Evolutionary conservation across 2,329 filamentous ascomycete species (phyloP).

Genomic region (Cladorrhinum sp.): DNA sequence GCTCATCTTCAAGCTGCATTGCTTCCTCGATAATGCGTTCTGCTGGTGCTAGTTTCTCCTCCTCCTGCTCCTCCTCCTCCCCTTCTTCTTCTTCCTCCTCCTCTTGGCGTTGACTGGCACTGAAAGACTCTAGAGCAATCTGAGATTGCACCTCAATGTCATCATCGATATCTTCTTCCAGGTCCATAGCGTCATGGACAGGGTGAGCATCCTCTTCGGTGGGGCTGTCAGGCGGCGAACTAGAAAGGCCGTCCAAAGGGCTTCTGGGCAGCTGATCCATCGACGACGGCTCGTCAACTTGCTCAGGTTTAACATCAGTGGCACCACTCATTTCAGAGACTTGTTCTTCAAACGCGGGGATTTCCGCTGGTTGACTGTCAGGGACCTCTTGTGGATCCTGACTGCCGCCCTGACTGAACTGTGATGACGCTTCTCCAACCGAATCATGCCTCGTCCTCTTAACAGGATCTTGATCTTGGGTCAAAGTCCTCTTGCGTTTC

Average conservation of each 20-base stretch:
- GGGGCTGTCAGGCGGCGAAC: neutral
- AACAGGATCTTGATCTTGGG: conserved; percentile 26
- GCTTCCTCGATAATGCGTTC: conserved; percentile 1
- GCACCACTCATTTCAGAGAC: neutral
- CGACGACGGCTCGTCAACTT: neutral
- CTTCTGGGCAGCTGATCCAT: conserved; percentile 18
- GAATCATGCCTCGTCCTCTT: conserved; percentile 29
- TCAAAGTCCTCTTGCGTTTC: conserved; percentile 33
- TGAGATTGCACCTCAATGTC: conserved; percentile 33
- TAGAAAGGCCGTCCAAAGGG: conserved; percentile 14
- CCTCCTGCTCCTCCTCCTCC: neutral
- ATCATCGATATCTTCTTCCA: conserved; percentile 16
- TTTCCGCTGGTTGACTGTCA: conserved; percentile 22
- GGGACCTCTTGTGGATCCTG: conserved; percentile 19
- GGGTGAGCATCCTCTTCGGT: conserved; percentile 2
- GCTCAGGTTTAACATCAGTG: neutral
- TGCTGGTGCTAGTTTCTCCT: no score
- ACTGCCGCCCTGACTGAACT: neutral
- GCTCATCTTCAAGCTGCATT: conserved; percentile 15
- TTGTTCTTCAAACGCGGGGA: conserved; percentile 9
- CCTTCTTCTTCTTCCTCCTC: conserved; percentile 5
- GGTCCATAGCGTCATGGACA: conserved; percentile 16
- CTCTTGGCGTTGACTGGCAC: conserved; percentile 21
- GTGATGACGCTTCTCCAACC: neutral
- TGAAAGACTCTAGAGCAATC: conserved; percentile 28